Conservation (phyloP, 257 asterid species). For the Eucommia ulmoides region DNA sequence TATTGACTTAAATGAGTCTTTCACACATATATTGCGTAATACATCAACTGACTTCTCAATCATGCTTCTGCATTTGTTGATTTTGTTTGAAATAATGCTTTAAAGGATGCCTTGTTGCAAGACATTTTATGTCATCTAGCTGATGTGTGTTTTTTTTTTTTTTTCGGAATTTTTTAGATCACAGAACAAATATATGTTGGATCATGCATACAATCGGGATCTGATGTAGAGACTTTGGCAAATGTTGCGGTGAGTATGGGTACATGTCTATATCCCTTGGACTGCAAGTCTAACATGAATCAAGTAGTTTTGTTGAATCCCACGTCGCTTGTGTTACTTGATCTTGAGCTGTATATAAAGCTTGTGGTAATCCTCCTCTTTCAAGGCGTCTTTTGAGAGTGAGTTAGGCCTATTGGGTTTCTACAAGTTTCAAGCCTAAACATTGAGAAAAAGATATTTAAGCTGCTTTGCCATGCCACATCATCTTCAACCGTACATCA, state of each 20-base stretch:
- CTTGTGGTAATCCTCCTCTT: too few species aligned
- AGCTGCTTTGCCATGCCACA: not conserved
- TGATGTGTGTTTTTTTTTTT: constrained; percentile 3
- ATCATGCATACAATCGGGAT: constrained; percentile 79
- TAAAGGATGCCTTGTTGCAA: not conserved
- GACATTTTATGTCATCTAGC: not conserved
- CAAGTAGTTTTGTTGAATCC: too few species aligned
- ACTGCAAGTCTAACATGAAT: not conserved
- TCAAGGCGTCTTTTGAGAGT: too few species aligned
- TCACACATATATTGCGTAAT: too few species aligned
- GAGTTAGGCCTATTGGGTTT: too few species aligned
- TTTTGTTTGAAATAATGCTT: not conserved
- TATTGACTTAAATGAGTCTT: too few species aligned
- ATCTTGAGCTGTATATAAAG: too few species aligned
- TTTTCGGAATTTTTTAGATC: constrained; percentile 57
- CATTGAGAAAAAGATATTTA: not conserved
- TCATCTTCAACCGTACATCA: not conserved
- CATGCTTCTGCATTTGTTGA: too few species aligned
- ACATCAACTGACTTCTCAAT: too few species aligned
- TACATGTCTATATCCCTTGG: not conserved
- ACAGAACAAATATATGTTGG: constrained; percentile 96
- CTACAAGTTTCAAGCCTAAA: not conserved
- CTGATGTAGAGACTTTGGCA: constrained; percentile 61
- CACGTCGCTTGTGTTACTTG: too few species aligned
- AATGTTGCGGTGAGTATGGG: constrained; percentile 56